Conservation (phyloP, 805 yeast genomes). For the Barnettozyma botsteinii region DNA sequence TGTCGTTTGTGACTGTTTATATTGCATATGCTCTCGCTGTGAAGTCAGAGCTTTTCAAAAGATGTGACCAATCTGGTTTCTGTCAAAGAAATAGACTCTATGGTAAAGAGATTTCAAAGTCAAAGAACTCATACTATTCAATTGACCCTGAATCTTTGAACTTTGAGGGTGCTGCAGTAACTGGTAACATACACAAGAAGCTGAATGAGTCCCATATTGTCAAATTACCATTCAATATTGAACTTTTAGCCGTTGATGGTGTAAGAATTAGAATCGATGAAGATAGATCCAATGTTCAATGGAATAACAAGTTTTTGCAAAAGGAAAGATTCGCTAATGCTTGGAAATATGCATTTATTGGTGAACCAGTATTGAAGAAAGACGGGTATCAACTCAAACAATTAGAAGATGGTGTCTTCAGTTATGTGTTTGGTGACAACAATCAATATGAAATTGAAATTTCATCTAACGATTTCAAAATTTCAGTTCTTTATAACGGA, state of each 20-base stretch:
- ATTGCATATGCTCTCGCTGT: neutral
- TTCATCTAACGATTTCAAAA: slow-evolving; percentile 41
- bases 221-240: slow-evolving; percentile 51
- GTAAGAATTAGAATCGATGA: slow-evolving; percentile 69
- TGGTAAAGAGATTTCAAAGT: slow-evolving; percentile 31
- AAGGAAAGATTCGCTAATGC: slow-evolving; percentile 57
- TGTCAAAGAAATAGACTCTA: slow-evolving; percentile 74
- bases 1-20: neutral
- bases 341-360: slow-evolving; percentile 48
- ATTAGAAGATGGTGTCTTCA: slow-evolving; percentile 17
- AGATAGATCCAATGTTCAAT: slow-evolving; percentile 28
- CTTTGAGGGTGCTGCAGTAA: slow-evolving; percentile 31
- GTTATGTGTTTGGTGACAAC: slow-evolving; percentile 34
- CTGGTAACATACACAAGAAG: slow-evolving; percentile 44
- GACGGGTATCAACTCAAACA: slow-evolving; percentile 14
- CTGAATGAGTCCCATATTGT: slow-evolving; percentile 34
- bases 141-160: slow-evolving; percentile 33
- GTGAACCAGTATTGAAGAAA: slow-evolving; percentile 19
- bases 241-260: slow-evolving; percentile 49
- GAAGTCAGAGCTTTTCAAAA: slow-evolving; percentile 55
- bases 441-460: slow-evolving; percentile 39
- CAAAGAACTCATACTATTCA: slow-evolving; percentile 35
- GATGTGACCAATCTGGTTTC: slow-evolving; percentile 76
- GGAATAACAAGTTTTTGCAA: slow-evolving; percentile 28
- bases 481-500: slow-evolving; percentile 42